phyloP scores from a whole-genome alignment of 331 rosid species.

The Spiraea crenata region DNA sequence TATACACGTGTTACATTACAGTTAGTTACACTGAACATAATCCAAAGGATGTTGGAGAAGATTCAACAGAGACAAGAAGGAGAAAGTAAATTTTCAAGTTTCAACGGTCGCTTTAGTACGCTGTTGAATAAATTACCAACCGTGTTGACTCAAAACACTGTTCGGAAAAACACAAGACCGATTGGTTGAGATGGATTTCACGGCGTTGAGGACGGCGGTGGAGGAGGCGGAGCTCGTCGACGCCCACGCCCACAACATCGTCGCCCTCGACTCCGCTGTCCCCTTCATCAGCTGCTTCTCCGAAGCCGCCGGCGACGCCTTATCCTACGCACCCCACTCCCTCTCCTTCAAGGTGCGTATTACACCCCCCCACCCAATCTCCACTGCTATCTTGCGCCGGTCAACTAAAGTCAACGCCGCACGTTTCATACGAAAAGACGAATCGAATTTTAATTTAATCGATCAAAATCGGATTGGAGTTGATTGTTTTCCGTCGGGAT shows the following conservation, averaged over 20 bases:
- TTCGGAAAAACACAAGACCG: background rate
- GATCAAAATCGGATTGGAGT: too few species aligned
- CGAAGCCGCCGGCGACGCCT: slow-evolving; percentile 71
- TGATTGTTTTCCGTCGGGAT: too few species aligned
- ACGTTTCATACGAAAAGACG: too few species aligned
- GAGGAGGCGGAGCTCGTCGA: slow-evolving; percentile 75
- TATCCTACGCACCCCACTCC: slow-evolving; percentile 50
- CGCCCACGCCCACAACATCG: slow-evolving; percentile 86
- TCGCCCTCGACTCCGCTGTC: slow-evolving; percentile 49
- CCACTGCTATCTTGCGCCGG: background rate
- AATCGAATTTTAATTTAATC: too few species aligned
- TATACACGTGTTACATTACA: too few species aligned
- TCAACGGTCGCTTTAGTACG: too few species aligned
- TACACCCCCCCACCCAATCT: background rate
- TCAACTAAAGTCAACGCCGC: background rate
- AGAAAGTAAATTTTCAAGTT: too few species aligned
- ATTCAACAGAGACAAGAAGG: too few species aligned
- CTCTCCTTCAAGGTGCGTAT: slow-evolving; percentile 68
- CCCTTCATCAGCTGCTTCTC: slow-evolving; percentile 67
- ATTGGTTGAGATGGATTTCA: slow-evolving; percentile 51
- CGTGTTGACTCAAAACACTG: too few species aligned
- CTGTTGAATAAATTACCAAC: too few species aligned
- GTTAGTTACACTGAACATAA: too few species aligned
- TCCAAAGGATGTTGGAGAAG: too few species aligned
- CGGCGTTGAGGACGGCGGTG: slow-evolving; percentile 53